Conservation (phyloP, 2,329 filamentous ascomycete genomes). For the Dryadomyces quercus-mongolicae region DNA sequence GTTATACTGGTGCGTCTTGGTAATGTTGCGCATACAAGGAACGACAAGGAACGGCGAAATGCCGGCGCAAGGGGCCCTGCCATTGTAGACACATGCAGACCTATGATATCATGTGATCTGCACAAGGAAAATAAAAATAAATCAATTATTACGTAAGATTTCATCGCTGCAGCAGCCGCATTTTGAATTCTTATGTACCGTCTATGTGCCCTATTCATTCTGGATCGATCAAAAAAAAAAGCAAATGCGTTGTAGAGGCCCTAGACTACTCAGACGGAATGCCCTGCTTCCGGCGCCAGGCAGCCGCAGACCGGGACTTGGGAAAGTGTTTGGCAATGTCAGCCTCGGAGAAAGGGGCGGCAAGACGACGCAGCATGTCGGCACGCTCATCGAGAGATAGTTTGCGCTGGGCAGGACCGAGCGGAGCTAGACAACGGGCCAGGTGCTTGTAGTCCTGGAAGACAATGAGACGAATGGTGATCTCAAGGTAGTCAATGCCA, state of each 20-base stretch:
- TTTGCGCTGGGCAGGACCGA: conserved; percentile 52
- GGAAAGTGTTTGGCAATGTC: conserved; percentile 49
- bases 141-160: not conserved
- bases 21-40: too few species aligned
- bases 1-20: too few species aligned
- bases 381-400: conserved; percentile 53
- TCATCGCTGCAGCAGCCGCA: too few species aligned
- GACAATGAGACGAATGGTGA: conserved; percentile 53
- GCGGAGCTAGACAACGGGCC: conserved; percentile 59
- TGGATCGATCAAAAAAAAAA: not conserved
- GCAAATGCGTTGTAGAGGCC: not conserved
- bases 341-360: conserved; percentile 51
- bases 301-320: conserved; percentile 11
- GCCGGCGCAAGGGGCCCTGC: not conserved
- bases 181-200: too few species aligned
- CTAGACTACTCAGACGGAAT: conserved; percentile 1
- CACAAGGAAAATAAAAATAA: not conserved
- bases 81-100: not conserved
- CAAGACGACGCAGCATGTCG: conserved; percentile 51
- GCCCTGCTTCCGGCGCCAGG: conserved; percentile 10
- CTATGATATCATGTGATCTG: not conserved
- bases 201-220: not conserved
- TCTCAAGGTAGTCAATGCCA: conserved; percentile 70
- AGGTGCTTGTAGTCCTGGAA: conserved; percentile 65
- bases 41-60: too few species aligned